phyloP scores from a whole-genome alignment of 305 asterid genomes.

The Lippia alba region DNA sequence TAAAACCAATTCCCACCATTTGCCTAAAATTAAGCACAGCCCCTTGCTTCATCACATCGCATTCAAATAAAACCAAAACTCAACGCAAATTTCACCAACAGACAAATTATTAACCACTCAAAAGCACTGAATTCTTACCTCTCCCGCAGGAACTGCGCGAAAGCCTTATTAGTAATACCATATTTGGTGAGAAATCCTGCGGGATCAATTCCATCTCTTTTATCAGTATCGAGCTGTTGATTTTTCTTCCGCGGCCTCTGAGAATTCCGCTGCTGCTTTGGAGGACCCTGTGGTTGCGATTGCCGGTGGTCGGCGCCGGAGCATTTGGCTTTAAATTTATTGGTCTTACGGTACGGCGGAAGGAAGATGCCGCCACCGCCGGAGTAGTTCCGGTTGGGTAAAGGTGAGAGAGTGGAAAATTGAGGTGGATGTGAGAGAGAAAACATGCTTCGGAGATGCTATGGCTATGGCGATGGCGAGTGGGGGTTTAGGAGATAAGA shows the following conservation, averaged over 20 bases:
- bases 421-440: slow-evolving; percentile 42
- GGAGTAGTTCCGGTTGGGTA: slow-evolving; percentile 28
- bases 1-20: slow-evolving; percentile 22
- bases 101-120: slow-evolving; percentile 3
- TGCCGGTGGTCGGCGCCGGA: slow-evolving; percentile 57
- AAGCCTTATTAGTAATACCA: slow-evolving; percentile 70
- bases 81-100: not conserved
- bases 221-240: slow-evolving; percentile 43
- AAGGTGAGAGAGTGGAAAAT: slow-evolving; percentile 34
- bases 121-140: slow-evolving; percentile 53
- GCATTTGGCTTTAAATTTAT: slow-evolving; percentile 50
- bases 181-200: slow-evolving; percentile 81
- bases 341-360: slow-evolving; percentile 32
- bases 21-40: slow-evolving; percentile 14
- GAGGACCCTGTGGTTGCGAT: slow-evolving; percentile 40
- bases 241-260: slow-evolving; percentile 48
- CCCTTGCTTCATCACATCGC: slow-evolving; percentile 1
- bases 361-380: slow-evolving; percentile 32
- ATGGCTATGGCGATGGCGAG: not conserved
- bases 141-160: slow-evolving; percentile 88
- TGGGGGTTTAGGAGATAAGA: slow-evolving; percentile 47
- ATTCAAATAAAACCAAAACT: not conserved
- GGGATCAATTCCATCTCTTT: slow-evolving; percentile 65
- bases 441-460: slow-evolving; percentile 42
- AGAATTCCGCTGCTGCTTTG: slow-evolving; percentile 23